Conservation (phyloP, 2,329 filamentous ascomycete species). For the Drechslerella coelobrocha region DNA sequence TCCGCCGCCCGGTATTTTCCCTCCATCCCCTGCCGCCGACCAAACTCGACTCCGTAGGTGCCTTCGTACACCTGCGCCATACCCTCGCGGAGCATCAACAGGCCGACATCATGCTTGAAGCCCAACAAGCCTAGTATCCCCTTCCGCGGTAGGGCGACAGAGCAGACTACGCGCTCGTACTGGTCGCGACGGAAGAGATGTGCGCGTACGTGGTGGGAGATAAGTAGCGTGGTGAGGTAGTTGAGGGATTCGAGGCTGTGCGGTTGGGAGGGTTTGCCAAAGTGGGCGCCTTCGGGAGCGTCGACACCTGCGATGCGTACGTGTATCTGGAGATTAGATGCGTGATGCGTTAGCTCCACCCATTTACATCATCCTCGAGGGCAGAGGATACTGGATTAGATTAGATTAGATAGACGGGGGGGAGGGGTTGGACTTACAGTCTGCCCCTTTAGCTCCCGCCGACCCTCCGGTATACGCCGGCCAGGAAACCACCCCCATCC, state of each 20-base stretch:
- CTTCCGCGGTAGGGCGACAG: conserved; percentile 73
- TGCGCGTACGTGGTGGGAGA: conserved; percentile 76
- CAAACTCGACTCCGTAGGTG: conserved; percentile 69
- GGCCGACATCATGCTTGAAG: conserved; percentile 78
- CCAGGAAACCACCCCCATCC: conserved; percentile 91
- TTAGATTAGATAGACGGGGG: background rate
- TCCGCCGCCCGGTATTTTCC: conserved; percentile 61
- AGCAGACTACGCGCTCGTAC: conserved; percentile 88
- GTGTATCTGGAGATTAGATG: conserved; percentile 69
- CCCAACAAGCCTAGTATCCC: conserved; percentile 61
- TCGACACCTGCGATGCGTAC: conserved; percentile 90
- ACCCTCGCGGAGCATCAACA: conserved; percentile 85
- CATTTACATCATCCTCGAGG: too few relatives aligned
- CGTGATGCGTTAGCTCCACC: background rate
- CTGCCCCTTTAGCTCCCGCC: conserved; percentile 73
- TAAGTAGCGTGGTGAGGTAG: conserved; percentile 78
- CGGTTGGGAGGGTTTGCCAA: conserved; percentile 85
- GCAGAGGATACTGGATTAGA: too few relatives aligned
- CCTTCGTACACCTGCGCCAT: conserved; percentile 89
- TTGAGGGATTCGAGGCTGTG: conserved; percentile 78
- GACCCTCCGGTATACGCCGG: conserved; percentile 73
- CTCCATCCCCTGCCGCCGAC: conserved; percentile 68
- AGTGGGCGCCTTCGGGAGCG: conserved; percentile 90
- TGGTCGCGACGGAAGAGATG: conserved; percentile 85
- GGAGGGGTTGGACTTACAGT: conserved; percentile 68